Percentiles rank a stretch among this genome's conserved stretches.
Evolutionary conservation across 331 rosid genomes (phyloP).

Genomic region (Rhamnella rubrinervis): DNA sequence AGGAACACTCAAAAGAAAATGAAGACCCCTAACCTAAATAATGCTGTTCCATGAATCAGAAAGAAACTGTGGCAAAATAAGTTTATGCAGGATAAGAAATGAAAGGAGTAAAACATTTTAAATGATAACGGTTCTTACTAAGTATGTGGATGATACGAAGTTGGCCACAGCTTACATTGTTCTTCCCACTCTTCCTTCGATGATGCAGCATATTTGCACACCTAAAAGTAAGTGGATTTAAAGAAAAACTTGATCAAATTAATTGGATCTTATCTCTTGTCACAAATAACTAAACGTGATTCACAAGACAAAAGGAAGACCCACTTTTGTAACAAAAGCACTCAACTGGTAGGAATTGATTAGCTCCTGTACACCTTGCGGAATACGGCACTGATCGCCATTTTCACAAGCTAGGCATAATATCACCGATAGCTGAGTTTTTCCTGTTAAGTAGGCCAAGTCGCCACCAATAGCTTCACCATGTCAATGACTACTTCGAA

Average conservation of each 20-base stretch:
- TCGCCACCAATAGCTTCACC: neutral
- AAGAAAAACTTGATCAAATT: neutral
- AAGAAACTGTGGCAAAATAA: neutral
- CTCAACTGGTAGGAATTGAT: slow-evolving; percentile 68
- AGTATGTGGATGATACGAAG: slow-evolving; percentile 91
- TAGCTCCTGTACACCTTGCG: slow-evolving; percentile 54
- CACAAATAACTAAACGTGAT: slow-evolving; percentile 1
- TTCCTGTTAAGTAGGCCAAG: slow-evolving; percentile 46
- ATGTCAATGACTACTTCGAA: no score
- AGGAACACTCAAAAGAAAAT: no score
- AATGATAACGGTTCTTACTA: slow-evolving; percentile 42
- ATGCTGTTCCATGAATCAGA: no score
- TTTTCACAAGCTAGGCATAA: slow-evolving; percentile 62
- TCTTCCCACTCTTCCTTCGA: slow-evolving; percentile 98
- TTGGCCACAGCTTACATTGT: slow-evolving; percentile 94
- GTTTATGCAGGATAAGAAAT: neutral
- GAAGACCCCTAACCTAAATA: no score
- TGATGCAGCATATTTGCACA: slow-evolving; percentile 68
- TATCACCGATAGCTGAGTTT: slow-evolving; percentile 55
- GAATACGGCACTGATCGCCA: slow-evolving; percentile 39
- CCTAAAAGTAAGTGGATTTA: slow-evolving; percentile 38
- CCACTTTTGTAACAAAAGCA: slow-evolving; percentile 84
- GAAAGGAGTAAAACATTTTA: slow-evolving; percentile 1
- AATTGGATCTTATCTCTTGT: no score
- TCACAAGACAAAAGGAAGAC: slow-evolving; percentile 34